Base-by-base conservation (phyloP, 164 flowering plant genomes). In the Santalum album region DNA sequence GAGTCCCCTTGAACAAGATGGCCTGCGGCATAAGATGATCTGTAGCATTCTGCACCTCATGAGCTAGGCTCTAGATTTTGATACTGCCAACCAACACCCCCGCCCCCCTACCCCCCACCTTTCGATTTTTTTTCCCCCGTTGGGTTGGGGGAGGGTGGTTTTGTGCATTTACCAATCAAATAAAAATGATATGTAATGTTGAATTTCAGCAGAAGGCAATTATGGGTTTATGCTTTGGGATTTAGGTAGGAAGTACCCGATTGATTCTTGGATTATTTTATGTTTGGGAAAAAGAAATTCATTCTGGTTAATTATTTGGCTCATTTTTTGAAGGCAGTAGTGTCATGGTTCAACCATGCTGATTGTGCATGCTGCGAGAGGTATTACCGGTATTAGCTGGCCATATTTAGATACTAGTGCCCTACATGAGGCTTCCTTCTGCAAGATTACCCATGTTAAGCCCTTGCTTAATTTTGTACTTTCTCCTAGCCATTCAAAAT, bases 301-400 rank as follows among this genome's bases (percentile, higher is more conserved):
- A 4, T 42, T 42, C 12, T 42, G 4, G 21, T 17, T 42, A 18
- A 4, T 4, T 42, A 5, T 18, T n/a, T 42, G 45, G 45, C 25
- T 20, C 25, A 21, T 21, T 3, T 25, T 45, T 65, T 71, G 57
- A 45, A 74, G 69, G 60, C 45, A 51, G 43, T 12, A 25, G 7
- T 69, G 63, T 72, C 49, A 74, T 83, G 83, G 62, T 80, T 65
- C 75, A 69, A 66, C 51, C 69, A 86, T 88, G 91, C 39, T 76
- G 65, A 72, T 65, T 36, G 26, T 73, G 43, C 64, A 71, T 57
- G 57, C 66, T 29, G 47, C 69, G 11, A 73, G 72, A 69, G 66
- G n/a, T n/a, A n/a, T 66, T 45, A 57, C 63, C 51, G 62, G 55
- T 62, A 61, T 55, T 34, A 77, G 64, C 55, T 62, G 38, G 48